Evolutionary conservation across 164 flowering plant species (phyloP).

Genomic region (Sedum album): DNA sequence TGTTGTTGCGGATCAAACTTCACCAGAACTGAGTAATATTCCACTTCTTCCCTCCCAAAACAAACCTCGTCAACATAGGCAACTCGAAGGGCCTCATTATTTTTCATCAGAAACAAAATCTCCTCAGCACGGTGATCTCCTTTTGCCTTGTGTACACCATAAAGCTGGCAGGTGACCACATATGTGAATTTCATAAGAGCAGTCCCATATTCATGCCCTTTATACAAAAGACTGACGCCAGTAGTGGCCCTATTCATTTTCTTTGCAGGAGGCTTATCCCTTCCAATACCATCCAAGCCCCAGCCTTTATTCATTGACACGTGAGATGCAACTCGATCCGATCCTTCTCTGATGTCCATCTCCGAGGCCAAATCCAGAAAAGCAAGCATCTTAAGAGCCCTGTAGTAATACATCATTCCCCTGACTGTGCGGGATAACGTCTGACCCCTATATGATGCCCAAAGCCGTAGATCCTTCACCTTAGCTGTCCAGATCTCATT

Average conservation of each 20-base stretch:
- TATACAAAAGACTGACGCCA: constrained; percentile 49
- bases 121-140: constrained; percentile 72
- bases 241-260: constrained; percentile 36
- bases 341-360: constrained; percentile 64
- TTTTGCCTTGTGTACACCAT: constrained; percentile 71
- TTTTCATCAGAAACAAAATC: constrained; percentile 64
- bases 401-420: constrained; percentile 96
- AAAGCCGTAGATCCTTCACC: constrained; percentile 65
- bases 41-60: constrained; percentile 52
- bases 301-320: constrained; percentile 28
- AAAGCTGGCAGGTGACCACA: constrained; percentile 83
- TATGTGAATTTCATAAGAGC: constrained; percentile 87
- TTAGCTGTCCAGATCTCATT: constrained; percentile 53
- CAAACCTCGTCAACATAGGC: constrained; percentile 86
- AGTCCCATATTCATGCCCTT: constrained; percentile 63
- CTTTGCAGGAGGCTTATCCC: constrained; percentile 20
- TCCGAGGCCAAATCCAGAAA: constrained; percentile 92
- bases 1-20: constrained; percentile 64
- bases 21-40: constrained; percentile 82
- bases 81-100: constrained; percentile 84
- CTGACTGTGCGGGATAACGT: constrained; percentile 90
- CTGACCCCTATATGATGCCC: constrained; percentile 98
- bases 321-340: constrained; percentile 40
- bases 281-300: constrained; percentile 22
- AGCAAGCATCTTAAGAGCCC: constrained; percentile 82